These are phyloP conservation scores for Penicillium paneum DNA, from an alignment of 2,329 filamentous ascomycete genomes.

Conservation along the genomic window DNA sequence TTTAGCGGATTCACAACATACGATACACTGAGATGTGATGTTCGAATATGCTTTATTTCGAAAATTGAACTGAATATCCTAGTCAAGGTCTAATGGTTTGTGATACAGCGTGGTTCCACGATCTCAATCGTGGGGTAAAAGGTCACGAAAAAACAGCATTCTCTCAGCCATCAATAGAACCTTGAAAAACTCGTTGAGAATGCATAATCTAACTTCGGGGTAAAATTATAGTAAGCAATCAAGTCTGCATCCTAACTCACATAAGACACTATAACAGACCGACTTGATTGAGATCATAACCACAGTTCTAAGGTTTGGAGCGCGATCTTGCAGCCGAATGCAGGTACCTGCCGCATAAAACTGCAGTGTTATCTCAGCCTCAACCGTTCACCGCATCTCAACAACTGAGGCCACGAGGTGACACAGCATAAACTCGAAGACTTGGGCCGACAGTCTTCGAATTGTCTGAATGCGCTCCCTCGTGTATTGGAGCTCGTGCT, in stretches of 20 bases:
- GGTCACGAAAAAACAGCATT: not conserved
- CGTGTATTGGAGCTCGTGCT: not conserved
- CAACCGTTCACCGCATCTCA: constrained; percentile 8
- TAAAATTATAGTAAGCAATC: not conserved
- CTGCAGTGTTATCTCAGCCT: constrained; percentile 12
- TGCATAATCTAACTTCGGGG: not conserved
- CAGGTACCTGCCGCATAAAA: constrained; percentile 20
- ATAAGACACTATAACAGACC: constrained; percentile 8
- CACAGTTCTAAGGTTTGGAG: constrained; percentile 1
- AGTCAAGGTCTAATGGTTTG: not conserved
- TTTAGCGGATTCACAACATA: not conserved
- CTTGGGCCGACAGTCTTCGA: not conserved
- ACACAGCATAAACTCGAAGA: constrained; percentile 8
- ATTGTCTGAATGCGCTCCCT: not conserved
- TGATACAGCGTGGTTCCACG: not conserved
- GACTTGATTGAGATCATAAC: constrained; percentile 9
- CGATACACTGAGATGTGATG: not conserved
- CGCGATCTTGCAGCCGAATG: constrained; percentile 12
- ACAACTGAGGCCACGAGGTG: constrained; percentile 10
- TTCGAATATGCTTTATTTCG: too few species aligned
- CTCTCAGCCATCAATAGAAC: not conserved
- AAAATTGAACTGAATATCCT: not conserved
- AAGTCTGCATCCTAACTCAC: constrained; percentile 2
- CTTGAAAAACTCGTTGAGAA: constrained; percentile 1
- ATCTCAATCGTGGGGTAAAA: not conserved